These are phyloP conservation scores for Nakazawaea siamensis DNA, from an alignment of 805 yeast species.

Conservation along the genomic window DNA sequence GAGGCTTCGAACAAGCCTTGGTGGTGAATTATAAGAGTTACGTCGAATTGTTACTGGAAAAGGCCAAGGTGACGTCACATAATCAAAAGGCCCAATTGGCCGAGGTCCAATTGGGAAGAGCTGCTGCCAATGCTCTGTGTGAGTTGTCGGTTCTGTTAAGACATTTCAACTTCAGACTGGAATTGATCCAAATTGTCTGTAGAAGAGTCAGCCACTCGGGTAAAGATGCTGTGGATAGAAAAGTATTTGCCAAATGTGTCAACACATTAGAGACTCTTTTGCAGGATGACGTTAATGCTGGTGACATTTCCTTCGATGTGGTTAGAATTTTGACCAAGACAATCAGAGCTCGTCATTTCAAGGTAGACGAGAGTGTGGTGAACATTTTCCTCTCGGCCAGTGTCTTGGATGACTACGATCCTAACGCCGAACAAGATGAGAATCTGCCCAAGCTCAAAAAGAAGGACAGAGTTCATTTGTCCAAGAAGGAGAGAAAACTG, in stretches of 20 bases:
- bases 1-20: conserved; percentile 76
- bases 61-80: conserved; percentile 23
- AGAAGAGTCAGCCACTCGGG: conserved; percentile 62
- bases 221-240: conserved; percentile 38
- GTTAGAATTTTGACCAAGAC: conserved; percentile 62
- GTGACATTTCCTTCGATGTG: conserved; percentile 71
- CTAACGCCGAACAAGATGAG: conserved; percentile 42
- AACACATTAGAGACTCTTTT: conserved; percentile 63
- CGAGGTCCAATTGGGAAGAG: conserved; percentile 34
- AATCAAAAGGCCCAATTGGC: conserved; percentile 17
- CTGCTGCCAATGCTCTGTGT: conserved; percentile 72
- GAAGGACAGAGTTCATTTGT: conserved; percentile 83
- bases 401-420: conserved; percentile 64
- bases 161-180: conserved; percentile 77
- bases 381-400: conserved; percentile 64
- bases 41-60: conserved; percentile 42
- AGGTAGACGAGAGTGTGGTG: conserved; percentile 77
- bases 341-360: conserved; percentile 62
- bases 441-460: conserved; percentile 52
- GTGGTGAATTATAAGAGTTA: conserved; percentile 63
- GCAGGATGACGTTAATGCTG: conserved; percentile 67
- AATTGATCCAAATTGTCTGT: conserved; percentile 57
- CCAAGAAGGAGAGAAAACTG: conserved; percentile 84
- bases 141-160: conserved; percentile 62
- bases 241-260: conserved; percentile 50